Evolutionary conservation across 2,329 filamentous ascomycete genomes (phyloP), one percentile per base, ranked within the genome.

Genomic region (Pseudohalonectria lignicola): DNA sequence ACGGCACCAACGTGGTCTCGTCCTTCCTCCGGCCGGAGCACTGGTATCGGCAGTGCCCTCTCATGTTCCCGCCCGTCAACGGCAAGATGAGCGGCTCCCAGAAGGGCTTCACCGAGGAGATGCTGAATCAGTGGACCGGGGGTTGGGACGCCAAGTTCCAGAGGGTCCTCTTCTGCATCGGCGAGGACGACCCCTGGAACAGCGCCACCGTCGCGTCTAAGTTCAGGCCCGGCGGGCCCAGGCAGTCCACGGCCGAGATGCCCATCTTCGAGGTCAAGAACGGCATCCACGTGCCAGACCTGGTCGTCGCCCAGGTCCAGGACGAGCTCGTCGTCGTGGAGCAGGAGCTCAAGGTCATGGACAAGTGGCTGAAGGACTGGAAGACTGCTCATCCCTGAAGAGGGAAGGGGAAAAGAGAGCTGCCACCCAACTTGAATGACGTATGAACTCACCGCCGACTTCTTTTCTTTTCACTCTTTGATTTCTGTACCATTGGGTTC

Each of bases 291-390:
- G 63, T 61, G 50, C 61, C 57, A 20, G 62, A 65, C 39, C 40
- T 63, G 42, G 55, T 61, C 30, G 53, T 50, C 5, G 45, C 43
- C 16, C 76, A 78, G 52, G 74, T 64, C 18, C 48, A 40, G 5
- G 64, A 52, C 13, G 78, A 78, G 48, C 61, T 54, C 0, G 71
- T 63, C 0, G 63, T 66, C 2, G 59, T 66, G 49, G 54, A 7
- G 8, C 23, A 26, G 23, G 23, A 26, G 23, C 23, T 26, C 23
- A 26, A 8, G 23, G 23, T 26, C 23, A 26, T 26, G 23, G 23
- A 12, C 23, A 12, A 12, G 8, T 26, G 23, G 23, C 23, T 26
- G 8, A 12, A 7, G 23, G 23, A 26, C 23, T 26, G 23, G 23
- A 26, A 26, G 23, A 26, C 12, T 12, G 12, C 12, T 12, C 23